Percentiles rank a stretch among this genome's conserved stretches.
Evolutionary conservation across 306 rosid species (phyloP).

Genomic region (Cucurbita ficifolia): DNA sequence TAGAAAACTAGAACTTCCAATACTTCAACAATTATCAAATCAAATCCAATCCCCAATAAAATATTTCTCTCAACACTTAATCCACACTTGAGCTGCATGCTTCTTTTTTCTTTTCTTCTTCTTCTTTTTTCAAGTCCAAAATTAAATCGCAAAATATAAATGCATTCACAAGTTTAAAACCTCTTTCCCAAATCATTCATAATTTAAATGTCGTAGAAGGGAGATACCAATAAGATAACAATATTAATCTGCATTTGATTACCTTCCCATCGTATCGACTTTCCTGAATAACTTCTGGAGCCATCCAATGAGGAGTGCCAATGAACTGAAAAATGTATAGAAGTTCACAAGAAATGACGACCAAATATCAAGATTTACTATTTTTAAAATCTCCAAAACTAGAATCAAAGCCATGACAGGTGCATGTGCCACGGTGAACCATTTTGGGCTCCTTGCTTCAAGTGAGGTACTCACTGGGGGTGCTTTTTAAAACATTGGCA

Average conservation of each 20-base stretch:
- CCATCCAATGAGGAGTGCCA: conserved; percentile 99
- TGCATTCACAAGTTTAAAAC: neutral
- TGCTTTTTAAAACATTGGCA: neutral
- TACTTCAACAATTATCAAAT: neutral
- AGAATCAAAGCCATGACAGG: neutral
- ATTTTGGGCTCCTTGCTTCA: neutral
- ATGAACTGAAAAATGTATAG: conserved; percentile 55
- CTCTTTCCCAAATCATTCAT: neutral
- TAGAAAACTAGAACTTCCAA: neutral
- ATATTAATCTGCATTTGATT: conserved; percentile 9
- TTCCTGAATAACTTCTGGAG: conserved; percentile 98
- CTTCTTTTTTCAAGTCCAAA: neutral
- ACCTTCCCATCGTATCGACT: conserved; percentile 99
- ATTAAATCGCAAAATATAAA: neutral
- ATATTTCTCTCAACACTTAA: neutral
- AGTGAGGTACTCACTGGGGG: neutral
- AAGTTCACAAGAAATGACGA: conserved; percentile 13
- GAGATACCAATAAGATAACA: conserved; percentile 6
- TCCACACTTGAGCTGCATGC: neutral
- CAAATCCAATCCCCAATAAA: neutral
- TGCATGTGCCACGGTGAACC: neutral
- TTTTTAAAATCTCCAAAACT: neutral
- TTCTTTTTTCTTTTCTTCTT: neutral
- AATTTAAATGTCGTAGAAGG: neutral
- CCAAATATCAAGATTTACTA: conserved; percentile 7